Percentiles rank a stretch among this genome's conserved stretches.
These are phyloP conservation scores for Arctium minus DNA, from an alignment of 129 eudicot genomes.

Conservation along the genomic window DNA sequence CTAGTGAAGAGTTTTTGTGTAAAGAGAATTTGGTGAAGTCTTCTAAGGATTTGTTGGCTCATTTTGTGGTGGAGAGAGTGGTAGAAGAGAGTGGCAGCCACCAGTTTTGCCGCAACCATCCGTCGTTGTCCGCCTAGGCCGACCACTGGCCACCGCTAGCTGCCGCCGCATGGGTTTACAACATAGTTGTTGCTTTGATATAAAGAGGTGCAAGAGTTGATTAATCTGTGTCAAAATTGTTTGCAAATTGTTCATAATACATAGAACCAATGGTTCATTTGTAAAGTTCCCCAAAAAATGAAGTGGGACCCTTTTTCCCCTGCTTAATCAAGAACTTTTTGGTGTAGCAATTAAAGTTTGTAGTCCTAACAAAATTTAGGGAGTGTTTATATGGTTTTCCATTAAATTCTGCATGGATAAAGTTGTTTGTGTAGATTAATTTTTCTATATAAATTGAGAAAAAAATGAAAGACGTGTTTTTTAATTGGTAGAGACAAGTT, in stretches of 20 bases:
- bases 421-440: no score
- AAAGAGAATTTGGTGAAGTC: constrained; percentile 86
- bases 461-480: no score
- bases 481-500: no score
- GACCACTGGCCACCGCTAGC: not conserved
- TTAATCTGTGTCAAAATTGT: not conserved
- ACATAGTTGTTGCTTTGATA: not conserved
- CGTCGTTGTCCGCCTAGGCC: constrained; percentile 16
- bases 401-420: no score
- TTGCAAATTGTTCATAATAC: not conserved
- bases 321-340: constrained; percentile 13
- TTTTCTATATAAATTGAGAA: no score
- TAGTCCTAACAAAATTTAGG: not conserved
- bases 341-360: not conserved
- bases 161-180: not conserved
- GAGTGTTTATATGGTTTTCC: no score
- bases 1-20: constrained; percentile 91
- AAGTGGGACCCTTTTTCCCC: constrained; percentile 3
- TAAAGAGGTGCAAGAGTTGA: constrained; percentile 4
- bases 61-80: constrained; percentile 82
- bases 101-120: constrained; percentile 59
- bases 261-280: not conserved
- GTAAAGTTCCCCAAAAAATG: constrained; percentile 16
- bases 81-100: constrained; percentile 26
- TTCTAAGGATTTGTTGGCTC: constrained; percentile 70